Conservation (phyloP, 768 basidiomycete genomes). For the Pleurotus platypus region DNA sequence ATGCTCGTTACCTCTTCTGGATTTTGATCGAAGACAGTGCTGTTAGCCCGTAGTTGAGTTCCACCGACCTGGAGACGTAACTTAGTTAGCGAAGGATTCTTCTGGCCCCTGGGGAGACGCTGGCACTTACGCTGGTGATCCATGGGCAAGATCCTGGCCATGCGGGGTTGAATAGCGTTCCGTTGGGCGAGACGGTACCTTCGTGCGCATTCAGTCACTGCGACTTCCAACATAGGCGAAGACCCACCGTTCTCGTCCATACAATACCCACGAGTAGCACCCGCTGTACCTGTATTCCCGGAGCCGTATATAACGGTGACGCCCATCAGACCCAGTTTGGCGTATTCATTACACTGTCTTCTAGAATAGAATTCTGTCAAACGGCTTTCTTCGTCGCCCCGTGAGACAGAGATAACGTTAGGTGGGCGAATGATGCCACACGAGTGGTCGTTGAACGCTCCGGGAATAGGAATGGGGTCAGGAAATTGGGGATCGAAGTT, state of each 20-base stretch:
- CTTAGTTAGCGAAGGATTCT: background rate
- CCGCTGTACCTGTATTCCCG: constrained; percentile 39
- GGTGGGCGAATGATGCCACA: constrained; percentile 35
- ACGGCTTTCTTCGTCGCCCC: constrained; percentile 32
- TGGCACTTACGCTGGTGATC: constrained; percentile 24
- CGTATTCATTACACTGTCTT: constrained; percentile 47
- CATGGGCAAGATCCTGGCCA: constrained; percentile 44
- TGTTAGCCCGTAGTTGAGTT: constrained; percentile 35
- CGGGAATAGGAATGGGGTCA: constrained; percentile 20
- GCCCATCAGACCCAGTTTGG: constrained; percentile 47
- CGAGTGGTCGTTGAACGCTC: constrained; percentile 25
- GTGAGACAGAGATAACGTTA: constrained; percentile 41
- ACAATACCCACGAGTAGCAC: constrained; percentile 26
- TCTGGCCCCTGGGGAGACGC: background rate
- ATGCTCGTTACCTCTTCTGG: constrained; percentile 28
- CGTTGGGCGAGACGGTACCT: constrained; percentile 30
- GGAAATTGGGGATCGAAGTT: constrained; percentile 28
- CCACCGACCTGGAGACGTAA: constrained; percentile 29
- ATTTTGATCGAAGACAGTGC: constrained; percentile 20
- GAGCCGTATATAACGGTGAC: constrained; percentile 38
- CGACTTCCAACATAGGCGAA: background rate
- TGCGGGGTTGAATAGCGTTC: constrained; percentile 38
- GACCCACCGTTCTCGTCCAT: constrained; percentile 33
- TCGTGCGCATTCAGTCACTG: background rate
- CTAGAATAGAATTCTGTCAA: constrained; percentile 28